A percentile compares a stretch with the other conserved stretches of the same genome.
Conservation (phyloP, 2,329 filamentous ascomycete genomes). For the Colletotrichum euphorbiae region DNA sequence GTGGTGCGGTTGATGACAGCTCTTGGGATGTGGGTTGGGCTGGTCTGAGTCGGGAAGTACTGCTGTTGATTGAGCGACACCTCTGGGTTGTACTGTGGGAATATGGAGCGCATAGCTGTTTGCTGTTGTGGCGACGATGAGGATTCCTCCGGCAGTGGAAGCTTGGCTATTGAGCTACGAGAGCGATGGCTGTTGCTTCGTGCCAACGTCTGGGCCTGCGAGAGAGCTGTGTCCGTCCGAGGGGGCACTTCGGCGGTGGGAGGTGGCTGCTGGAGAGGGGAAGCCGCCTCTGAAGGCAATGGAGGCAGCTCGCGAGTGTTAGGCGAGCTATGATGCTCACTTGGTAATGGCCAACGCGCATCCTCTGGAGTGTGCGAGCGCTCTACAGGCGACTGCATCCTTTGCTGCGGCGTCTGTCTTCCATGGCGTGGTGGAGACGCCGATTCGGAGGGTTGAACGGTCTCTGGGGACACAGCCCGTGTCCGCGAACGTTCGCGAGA, state of each 20-base stretch:
- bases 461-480: slow-evolving; percentile 51
- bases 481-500: slow-evolving; percentile 49
- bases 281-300: slow-evolving; percentile 34
- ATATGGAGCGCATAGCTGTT: slow-evolving; percentile 75
- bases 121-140: slow-evolving; percentile 41
- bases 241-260: slow-evolving; percentile 56
- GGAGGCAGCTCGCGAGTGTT: slow-evolving; percentile 22
- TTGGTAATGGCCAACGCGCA: slow-evolving; percentile 35
- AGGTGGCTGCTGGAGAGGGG: slow-evolving; percentile 53
- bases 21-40: slow-evolving; percentile 72
- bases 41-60: slow-evolving; percentile 76
- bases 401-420: slow-evolving; percentile 50
- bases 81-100: slow-evolving; percentile 78
- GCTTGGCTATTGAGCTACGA: slow-evolving; percentile 68
- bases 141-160: slow-evolving; percentile 55
- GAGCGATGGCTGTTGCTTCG: slow-evolving; percentile 62
- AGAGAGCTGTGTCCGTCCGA: slow-evolving; percentile 63
- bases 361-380: slow-evolving; percentile 47
- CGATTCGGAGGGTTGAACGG: slow-evolving; percentile 42
- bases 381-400: slow-evolving; percentile 50
- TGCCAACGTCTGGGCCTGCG: slow-evolving; percentile 62
- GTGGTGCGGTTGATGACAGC: slow-evolving; percentile 74
- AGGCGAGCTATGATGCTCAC: slow-evolving; percentile 24
- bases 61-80: slow-evolving; percentile 74
- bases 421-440: slow-evolving; percentile 48